phyloP scores from a whole-genome alignment of 2,329 filamentous ascomycete genomes.

The Penicillium hesseltinei region DNA sequence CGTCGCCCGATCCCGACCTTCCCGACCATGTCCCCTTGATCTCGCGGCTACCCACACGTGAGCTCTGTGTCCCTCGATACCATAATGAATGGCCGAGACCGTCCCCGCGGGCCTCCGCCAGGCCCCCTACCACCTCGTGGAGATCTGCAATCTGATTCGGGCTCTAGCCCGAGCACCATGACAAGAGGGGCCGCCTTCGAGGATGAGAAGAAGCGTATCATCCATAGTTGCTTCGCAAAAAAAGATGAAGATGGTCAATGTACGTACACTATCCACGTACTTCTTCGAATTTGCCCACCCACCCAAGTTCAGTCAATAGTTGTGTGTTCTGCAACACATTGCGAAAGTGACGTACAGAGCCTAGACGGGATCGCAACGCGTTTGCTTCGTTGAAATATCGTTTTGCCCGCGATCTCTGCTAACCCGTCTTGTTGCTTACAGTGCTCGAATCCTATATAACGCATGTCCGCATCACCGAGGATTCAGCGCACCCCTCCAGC shows the following conservation, averaged over 20 bases:
- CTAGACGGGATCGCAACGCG: background rate
- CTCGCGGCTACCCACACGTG: conserved; percentile 24
- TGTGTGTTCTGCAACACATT: background rate
- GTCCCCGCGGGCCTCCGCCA: conserved; percentile 34
- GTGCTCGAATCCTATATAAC: conserved; percentile 95
- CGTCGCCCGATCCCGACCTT: conserved; percentile 16
- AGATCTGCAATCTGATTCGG: conserved; percentile 34
- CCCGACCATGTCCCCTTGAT: conserved; percentile 37
- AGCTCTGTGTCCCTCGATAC: conserved; percentile 21
- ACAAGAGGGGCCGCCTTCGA: conserved; percentile 80
- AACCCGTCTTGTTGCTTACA: conserved; percentile 34
- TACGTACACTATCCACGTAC: conserved; percentile 51
- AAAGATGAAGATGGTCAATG: conserved; percentile 81
- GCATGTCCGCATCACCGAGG: conserved; percentile 88
- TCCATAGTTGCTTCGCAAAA: conserved; percentile 91
- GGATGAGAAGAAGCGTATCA: conserved; percentile 91
- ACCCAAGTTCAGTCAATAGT: background rate
- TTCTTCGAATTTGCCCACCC: background rate
- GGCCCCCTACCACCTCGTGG: conserved; percentile 31
- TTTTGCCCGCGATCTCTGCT: conserved; percentile 18
- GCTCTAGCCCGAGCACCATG: conserved; percentile 34
- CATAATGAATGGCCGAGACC: conserved; percentile 41
- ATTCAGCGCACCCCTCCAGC: conserved; percentile 73
- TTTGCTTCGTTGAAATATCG: background rate
- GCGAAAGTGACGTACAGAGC: background rate